Base-by-base conservation (phyloP, 371 early-diverging fungal genomes). In the Smittium culicis region DNA sequence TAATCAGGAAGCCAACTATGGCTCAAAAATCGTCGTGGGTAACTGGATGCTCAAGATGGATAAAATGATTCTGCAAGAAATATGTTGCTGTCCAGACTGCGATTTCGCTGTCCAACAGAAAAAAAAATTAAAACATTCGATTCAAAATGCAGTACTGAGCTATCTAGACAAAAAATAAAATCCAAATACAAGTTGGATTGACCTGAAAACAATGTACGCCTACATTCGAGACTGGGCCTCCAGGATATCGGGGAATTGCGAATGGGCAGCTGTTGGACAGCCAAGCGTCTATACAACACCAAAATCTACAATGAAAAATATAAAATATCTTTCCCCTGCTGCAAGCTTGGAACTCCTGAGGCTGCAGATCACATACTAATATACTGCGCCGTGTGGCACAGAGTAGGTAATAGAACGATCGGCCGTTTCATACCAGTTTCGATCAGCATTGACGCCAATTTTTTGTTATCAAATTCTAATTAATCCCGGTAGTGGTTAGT, bases 1-100 rank as follows among this genome's bases (percentile, higher is more conserved):
- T 59, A 59, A 59, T 59, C 5, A 32, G n/a, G 16, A 59, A 59
- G n/a, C 60, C 60, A 25, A 5, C 32, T n/a, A 59, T 29, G n/a
- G 32, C 5, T 11, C 5, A 27, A 59, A 29, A 32, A 16, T 29
- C 16, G 11, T 11, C 60, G 11, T 59, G 60, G 60, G 60, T 59
- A 5, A 14, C 30, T 32, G 60, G 60, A 27, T 59, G 60, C 60
- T 29, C 32, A 27, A 59, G 60, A 59, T 59, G 60, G 28, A 29
- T 59, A 59, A 59, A 59, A 32, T 11, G n/a, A 59, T 59, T 11
- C 25, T 29, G 60, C n/a, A n/a, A 59, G 25, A 29, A 29, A 32
- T 11, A 64, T 24, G 34, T 11, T 11, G n/a, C n/a, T 35, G 61
- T 5, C 27, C 28, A 33, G 27, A 33, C 61, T 29, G 61, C 24